These are phyloP conservation scores for Chaetomium olivaceum DNA, from an alignment of 2,329 filamentous ascomycete species.

Conservation along the genomic window DNA sequence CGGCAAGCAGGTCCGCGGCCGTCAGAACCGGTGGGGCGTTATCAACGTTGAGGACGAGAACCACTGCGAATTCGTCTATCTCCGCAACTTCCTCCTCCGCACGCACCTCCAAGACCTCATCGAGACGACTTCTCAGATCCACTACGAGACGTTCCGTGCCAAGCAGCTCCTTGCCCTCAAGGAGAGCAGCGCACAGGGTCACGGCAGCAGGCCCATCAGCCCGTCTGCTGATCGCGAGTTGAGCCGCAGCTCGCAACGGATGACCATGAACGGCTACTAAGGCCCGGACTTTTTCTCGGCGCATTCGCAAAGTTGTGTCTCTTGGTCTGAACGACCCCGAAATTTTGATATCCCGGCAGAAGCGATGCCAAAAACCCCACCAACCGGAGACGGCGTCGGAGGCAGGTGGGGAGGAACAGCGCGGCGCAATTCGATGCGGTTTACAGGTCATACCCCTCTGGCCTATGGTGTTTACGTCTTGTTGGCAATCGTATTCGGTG, in stretches of 20 bases:
- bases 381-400: slow-evolving; percentile 20
- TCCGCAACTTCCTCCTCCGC: slow-evolving; percentile 96
- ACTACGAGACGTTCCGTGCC: slow-evolving; percentile 99
- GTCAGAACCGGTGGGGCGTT: slow-evolving; percentile 98
- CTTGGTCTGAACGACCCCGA: slow-evolving; percentile 17
- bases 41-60: slow-evolving; percentile 99
- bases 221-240: slow-evolving; percentile 92
- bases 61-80: slow-evolving; percentile 99
- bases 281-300: slow-evolving; percentile 13
- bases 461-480: slow-evolving; percentile 42
- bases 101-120: slow-evolving; percentile 98
- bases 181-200: slow-evolving; percentile 88
- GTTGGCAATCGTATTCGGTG: slow-evolving; percentile 43
- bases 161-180: slow-evolving; percentile 98
- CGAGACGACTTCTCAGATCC: slow-evolving; percentile 98
- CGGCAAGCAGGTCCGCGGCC: slow-evolving; percentile 94
- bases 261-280: slow-evolving; percentile 99
- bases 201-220: slow-evolving; percentile 88
- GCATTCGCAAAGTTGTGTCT: not conserved
- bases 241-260: slow-evolving; percentile 93
- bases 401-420: slow-evolving; percentile 29
- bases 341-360: slow-evolving; percentile 32
- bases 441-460: slow-evolving; percentile 34
- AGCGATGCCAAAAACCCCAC: slow-evolving; percentile 22
- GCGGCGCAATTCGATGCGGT: slow-evolving; percentile 32